A percentile compares a stretch with the other conserved stretches of the same genome.
Evolutionary conservation across 2,329 filamentous ascomycete species (phyloP).

Genomic region (Beauveria sp.): DNA sequence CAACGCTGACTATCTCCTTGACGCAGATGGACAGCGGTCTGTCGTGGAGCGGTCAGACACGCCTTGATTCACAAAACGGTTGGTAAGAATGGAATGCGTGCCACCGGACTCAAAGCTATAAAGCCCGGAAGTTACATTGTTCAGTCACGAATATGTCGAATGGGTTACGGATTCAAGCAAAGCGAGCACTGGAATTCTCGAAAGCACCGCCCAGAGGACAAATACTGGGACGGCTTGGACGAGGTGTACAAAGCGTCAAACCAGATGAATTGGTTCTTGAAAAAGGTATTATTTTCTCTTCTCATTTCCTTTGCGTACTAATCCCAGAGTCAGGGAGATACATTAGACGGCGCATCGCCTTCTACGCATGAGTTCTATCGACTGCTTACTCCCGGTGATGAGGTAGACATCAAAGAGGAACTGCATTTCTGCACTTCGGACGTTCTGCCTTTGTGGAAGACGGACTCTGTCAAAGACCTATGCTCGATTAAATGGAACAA

Average conservation of each 20-base stretch:
- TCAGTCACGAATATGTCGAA: background rate
- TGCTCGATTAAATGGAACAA: slow-evolving; percentile 18
- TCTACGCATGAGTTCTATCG: background rate
- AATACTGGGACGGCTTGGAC: too few species aligned
- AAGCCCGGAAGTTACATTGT: background rate
- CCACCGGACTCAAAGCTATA: too few species aligned
- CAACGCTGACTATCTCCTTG: too few species aligned
- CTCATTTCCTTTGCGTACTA: too few species aligned
- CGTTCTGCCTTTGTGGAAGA: accelerated
- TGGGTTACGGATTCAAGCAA: background rate
- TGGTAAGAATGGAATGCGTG: background rate
- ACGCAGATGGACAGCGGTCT: slow-evolving; percentile 27
- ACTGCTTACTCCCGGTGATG: background rate
- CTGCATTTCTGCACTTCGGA: background rate
- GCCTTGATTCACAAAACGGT: background rate
- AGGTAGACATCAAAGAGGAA: slow-evolving; percentile 1
- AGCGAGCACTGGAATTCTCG: too few species aligned
- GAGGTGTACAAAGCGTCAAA: background rate
- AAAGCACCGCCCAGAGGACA: too few species aligned
- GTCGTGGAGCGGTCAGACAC: slow-evolving; percentile 24
- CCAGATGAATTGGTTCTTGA: slow-evolving; percentile 25
- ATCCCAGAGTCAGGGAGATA: slow-evolving; percentile 9
- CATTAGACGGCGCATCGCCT: background rate
- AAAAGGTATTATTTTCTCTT: background rate
- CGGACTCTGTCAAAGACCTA: background rate